phyloP scores from a whole-genome alignment of 169 alveolate species.

The Eimeria zaria region DNA sequence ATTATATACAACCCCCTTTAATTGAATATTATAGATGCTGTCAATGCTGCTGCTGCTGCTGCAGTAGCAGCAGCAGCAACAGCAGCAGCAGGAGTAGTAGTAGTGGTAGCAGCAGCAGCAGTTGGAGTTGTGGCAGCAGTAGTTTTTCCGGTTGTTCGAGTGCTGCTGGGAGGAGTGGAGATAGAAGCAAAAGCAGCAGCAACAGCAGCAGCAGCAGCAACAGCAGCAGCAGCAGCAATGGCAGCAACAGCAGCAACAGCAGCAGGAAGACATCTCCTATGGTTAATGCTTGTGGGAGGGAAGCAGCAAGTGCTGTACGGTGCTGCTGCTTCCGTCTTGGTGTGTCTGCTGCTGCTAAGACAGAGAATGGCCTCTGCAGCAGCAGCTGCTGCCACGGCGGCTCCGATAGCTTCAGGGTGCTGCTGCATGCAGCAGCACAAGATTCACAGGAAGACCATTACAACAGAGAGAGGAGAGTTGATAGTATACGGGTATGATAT shows the following conservation, averaged over 20 bases:
- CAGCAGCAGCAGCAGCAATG: not conserved
- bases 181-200: not conserved
- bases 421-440: constrained; percentile 10
- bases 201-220: not conserved
- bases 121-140: too few relatives aligned
- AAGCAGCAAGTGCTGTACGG: not conserved
- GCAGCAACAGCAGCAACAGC: not conserved
- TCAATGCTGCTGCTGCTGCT: too few relatives aligned
- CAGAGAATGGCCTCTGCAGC: not conserved
- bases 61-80: not conserved
- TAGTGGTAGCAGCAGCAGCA: not conserved
- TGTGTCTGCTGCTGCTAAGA: not conserved
- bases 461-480: not conserved
- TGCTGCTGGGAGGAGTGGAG: too few relatives aligned
- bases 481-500: constrained; percentile 7
- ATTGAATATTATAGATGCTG: too few relatives aligned
- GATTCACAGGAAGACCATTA: not conserved
- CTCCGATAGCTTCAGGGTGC: not conserved
- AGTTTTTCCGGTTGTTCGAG: too few relatives aligned
- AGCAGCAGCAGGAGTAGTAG: not conserved
- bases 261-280: not conserved
- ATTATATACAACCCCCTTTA: too few relatives aligned
- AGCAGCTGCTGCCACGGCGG: constrained; percentile 46
- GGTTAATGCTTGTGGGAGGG: not conserved
- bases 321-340: constrained; percentile 28